A percentile compares a stretch with the other conserved stretches of the same genome.
These are phyloP conservation scores for Sarocladiaceae sp. DNA, from an alignment of 2,329 filamentous ascomycete species.

Conservation along the genomic window DNA sequence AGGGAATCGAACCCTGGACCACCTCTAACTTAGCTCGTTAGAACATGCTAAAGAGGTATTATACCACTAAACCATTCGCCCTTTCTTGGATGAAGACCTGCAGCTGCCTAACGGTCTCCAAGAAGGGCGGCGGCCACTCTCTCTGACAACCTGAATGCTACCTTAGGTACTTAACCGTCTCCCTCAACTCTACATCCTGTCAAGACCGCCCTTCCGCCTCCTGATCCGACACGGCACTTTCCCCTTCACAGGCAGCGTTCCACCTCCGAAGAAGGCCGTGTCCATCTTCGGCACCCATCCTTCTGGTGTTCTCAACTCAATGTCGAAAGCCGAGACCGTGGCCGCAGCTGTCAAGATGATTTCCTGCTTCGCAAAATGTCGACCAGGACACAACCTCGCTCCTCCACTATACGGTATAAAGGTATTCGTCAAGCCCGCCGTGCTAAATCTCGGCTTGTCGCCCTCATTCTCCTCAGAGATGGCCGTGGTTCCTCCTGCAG, in stretches of 20 bases:
- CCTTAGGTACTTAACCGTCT: too few species aligned
- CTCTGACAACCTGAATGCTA: too few species aligned
- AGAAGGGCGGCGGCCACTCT: too few species aligned
- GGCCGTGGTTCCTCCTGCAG: background rate
- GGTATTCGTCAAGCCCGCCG: background rate
- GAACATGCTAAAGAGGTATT: too few species aligned
- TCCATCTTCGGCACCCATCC: slow-evolving; percentile 15
- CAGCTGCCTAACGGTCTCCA: too few species aligned
- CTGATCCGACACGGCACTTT: slow-evolving; percentile 5
- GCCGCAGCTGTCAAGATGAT: slow-evolving; percentile 27
- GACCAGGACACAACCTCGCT: slow-evolving; percentile 28
- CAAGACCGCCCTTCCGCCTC: background rate
- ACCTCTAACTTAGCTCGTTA: too few species aligned
- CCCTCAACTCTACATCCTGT: too few species aligned
- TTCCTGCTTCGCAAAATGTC: slow-evolving; percentile 33
- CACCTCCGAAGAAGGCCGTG: background rate
- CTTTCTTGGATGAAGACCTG: too few species aligned
- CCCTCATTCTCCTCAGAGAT: background rate
- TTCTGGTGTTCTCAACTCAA: slow-evolving; percentile 22
- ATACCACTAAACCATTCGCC: too few species aligned
- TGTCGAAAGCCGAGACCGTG: slow-evolving; percentile 23
- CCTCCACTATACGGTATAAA: slow-evolving; percentile 23
- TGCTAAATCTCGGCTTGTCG: background rate
- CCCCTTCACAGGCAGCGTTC: slow-evolving; percentile 1
- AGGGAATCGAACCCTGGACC: too few species aligned